phyloP scores from a whole-genome alignment of 176 grass and related monocot genomes.

The Oryza coarctata region DNA sequence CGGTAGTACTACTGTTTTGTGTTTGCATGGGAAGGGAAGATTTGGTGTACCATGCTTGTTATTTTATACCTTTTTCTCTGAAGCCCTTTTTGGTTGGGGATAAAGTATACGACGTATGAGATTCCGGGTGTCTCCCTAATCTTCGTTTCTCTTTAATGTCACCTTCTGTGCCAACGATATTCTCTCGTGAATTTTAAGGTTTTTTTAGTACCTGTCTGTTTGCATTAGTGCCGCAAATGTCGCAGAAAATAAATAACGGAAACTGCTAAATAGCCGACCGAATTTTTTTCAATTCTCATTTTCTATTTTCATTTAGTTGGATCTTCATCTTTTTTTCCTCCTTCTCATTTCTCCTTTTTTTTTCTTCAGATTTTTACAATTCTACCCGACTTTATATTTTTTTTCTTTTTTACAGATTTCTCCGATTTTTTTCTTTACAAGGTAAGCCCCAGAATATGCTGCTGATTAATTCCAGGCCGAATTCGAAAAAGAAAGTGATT shows the following conservation, averaged over 20 bases:
- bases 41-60: slow-evolving; percentile 30
- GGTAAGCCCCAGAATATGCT: background rate
- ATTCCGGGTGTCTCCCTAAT: background rate
- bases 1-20: background rate
- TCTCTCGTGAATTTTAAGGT: too few species aligned
- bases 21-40: background rate
- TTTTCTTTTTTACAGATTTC: background rate
- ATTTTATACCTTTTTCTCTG: background rate
- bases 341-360: background rate
- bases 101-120: background rate
- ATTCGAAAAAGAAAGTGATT: background rate
- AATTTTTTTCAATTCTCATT: background rate
- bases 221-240: too few species aligned
- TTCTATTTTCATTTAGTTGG: background rate
- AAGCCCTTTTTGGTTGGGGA: background rate
- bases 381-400: background rate
- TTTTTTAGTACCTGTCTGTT: too few species aligned
- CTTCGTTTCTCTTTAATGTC: too few species aligned
- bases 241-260: too few species aligned
- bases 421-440: too few species aligned
- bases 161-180: too few species aligned
- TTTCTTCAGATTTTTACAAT: background rate
- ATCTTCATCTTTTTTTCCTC: background rate
- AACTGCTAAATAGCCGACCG: too few species aligned
- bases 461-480: background rate